A percentile compares a stretch with the other conserved stretches of the same genome.
Conservation (phyloP, 2,329 filamentous ascomycete species). For the Xylariaceae sp. region DNA sequence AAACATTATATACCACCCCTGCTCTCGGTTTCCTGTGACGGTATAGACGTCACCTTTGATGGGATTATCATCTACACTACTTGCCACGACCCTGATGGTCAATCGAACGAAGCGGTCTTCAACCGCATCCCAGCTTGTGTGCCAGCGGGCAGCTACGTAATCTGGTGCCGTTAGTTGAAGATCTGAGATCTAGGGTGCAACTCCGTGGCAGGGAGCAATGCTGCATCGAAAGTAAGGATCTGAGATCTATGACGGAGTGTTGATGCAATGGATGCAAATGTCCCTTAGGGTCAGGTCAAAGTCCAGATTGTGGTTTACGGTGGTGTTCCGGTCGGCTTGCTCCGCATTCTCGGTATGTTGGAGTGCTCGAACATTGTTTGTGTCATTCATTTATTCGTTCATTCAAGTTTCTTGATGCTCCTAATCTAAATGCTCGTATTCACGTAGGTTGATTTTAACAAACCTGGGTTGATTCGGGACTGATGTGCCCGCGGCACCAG, state of each 20-base stretch:
- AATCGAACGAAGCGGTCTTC: not conserved
- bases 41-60: not conserved
- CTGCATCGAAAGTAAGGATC: not conserved
- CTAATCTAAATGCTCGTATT: too few species aligned
- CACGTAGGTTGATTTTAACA: too few species aligned
- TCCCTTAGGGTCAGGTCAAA: not conserved
- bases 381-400: too few species aligned
- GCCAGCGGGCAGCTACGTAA: not conserved
- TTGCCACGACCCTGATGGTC: too few species aligned
- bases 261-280: conserved; percentile 8
- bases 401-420: too few species aligned
- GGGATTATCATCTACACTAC: not conserved
- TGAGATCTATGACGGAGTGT: conserved; percentile 6
- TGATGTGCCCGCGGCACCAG: too few species aligned
- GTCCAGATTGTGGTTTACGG: not conserved
- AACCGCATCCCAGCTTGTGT: not conserved
- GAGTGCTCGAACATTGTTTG: too few species aligned
- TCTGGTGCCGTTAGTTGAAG: not conserved
- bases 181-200: not conserved
- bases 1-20: not conserved
- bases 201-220: not conserved
- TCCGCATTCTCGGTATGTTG: too few species aligned
- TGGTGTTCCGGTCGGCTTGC: not conserved
- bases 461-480: too few species aligned
- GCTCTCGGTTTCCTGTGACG: not conserved